Evolutionary conservation across 768 basidiomycete genomes (phyloP).

Genomic region (Coprinopsis strossmayeri): DNA sequence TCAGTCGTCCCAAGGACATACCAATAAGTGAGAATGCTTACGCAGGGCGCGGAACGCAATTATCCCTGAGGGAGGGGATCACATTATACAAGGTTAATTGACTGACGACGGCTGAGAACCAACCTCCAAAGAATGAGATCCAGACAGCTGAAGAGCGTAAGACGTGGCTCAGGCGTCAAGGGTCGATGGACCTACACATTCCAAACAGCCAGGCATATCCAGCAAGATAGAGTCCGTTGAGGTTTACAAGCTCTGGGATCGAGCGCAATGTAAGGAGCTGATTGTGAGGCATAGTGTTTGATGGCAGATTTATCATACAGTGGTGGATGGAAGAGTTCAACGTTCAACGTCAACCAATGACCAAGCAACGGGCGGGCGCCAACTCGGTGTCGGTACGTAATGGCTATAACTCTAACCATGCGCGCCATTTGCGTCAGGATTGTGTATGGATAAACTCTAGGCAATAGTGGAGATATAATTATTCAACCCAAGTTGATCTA

Average conservation of each 20-base stretch:
- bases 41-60: constrained; percentile 58
- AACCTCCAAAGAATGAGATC: constrained; percentile 65
- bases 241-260: constrained; percentile 26
- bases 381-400: too few relatives aligned
- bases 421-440: background rate
- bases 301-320: background rate
- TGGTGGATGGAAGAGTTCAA: background rate
- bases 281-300: background rate
- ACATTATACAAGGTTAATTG: background rate
- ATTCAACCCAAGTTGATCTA: background rate
- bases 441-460: background rate
- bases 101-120: constrained; percentile 3
- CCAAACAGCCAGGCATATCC: constrained; percentile 63
- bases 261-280: constrained; percentile 25
- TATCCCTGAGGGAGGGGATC: constrained; percentile 33
- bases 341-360: background rate
- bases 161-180: background rate
- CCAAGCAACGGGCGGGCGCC: too few relatives aligned
- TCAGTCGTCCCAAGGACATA: background rate
- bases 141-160: constrained; percentile 37
- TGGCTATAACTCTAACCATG: too few relatives aligned
- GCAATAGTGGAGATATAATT: background rate
- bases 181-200: constrained; percentile 46
- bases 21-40: constrained; percentile 23
- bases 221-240: constrained; percentile 41